Conservation (phyloP, 371 early-diverging fungal genomes). For the Zopfochytrium polystomum region DNA sequence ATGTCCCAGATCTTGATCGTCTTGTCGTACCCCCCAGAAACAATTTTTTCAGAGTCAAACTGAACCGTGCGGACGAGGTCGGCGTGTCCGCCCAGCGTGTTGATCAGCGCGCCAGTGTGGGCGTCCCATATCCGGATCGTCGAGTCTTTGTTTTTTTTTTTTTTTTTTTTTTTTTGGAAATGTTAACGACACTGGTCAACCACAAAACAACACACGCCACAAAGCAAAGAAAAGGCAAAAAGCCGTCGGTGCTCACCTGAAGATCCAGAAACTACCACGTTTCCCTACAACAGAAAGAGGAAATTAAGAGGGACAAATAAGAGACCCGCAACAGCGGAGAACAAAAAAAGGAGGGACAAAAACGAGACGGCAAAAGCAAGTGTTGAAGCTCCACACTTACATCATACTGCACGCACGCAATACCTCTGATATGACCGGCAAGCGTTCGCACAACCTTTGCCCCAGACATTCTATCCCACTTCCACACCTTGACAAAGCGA, state of each 20-base stretch:
- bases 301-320: too few relatives aligned
- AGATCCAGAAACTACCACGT: conserved; percentile 50
- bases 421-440: conserved; percentile 62
- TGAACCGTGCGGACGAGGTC: conserved; percentile 89
- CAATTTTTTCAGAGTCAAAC: conserved; percentile 65
- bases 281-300: too few relatives aligned
- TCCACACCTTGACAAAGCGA: conserved; percentile 82
- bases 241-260: too few relatives aligned
- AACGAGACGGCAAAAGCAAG: too few relatives aligned
- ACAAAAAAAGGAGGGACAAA: too few relatives aligned
- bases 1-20: conserved; percentile 93
- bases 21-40: conserved; percentile 88
- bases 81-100: conserved; percentile 78
- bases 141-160: too few relatives aligned
- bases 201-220: too few relatives aligned
- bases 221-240: too few relatives aligned
- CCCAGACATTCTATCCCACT: conserved; percentile 51
- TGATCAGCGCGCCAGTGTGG: conserved; percentile 69
- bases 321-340: too few relatives aligned
- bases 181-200: too few relatives aligned
- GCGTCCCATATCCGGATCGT: conserved; percentile 94
- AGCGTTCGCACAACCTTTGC: conserved; percentile 37
- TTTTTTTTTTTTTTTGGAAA: too few relatives aligned
- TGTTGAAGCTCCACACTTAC: too few relatives aligned
- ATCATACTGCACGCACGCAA: conserved; percentile 88